Evolutionary conservation across 148 eudicot species (phyloP), one percentile per base, ranked within the genome.

Genomic region (Polygonum maritimum): DNA sequence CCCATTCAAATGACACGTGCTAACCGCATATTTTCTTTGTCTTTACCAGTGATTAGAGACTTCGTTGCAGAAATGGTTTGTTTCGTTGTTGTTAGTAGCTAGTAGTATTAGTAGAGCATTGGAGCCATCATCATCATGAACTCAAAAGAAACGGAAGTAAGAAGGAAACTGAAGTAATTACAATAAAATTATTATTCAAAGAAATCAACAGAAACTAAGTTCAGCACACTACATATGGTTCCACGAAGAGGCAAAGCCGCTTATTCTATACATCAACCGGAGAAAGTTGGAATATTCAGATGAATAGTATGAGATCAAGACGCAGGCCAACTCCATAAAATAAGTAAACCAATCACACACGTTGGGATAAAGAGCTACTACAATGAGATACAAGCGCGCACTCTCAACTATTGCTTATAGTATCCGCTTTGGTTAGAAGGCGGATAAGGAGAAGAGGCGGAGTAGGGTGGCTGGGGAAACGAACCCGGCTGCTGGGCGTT

Each of bases 391-490:
- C 35, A 31, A 51, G 16, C 35, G 4, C 8, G 39, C 31, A 16
- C 21, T 10, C 71, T 38, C 36, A 5, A 79, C 82, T 87, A 88
- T 55, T 89, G 97, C 83, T 87, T 87, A 70, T 91, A 95, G 79
- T 95, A 91, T 58, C 94, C 94, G 85, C 98, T 78, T 85, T 91
- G 98, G 76, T 88, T 78, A 26, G 89, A 84, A 74, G 98, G 95
- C 69, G 89, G 92, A 48, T 92, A 90, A 26, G 89, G 87, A 65
- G 87, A 75, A 7, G 91, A 92, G 55, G 77, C 76, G 2, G 87
- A 86, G 82, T 95, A 95, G 44, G 99, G 99, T 44, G 98, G 98
- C 45, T 89, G 87, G 26, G 98, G 97, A 80, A 82, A 78, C 33
- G 88, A 77, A 54, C 90, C 87, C 2, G 91, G 87, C 81, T 92